These are phyloP conservation scores for Penicillium sp. DNA, from an alignment of 2,329 filamentous ascomycete species.

Conservation along the genomic window DNA sequence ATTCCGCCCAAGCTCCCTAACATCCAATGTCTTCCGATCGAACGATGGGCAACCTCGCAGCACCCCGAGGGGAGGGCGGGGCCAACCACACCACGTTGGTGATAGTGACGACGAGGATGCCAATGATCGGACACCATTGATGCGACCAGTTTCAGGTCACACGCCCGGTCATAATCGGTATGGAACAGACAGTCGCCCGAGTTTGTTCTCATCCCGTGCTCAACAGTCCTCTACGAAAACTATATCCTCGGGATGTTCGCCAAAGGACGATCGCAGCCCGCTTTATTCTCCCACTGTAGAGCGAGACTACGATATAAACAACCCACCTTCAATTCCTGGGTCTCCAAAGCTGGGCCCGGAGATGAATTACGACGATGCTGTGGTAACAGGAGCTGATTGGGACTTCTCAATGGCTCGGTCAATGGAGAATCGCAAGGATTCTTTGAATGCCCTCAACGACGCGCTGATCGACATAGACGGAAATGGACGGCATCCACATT, in stretches of 20 bases:
- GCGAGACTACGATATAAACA: constrained; percentile 62
- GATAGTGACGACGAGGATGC: constrained; percentile 39
- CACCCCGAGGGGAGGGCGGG: constrained; percentile 34
- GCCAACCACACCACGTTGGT: constrained; percentile 21
- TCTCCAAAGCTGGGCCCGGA: constrained; percentile 57
- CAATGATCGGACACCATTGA: constrained; percentile 57
- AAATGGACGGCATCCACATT: constrained; percentile 21
- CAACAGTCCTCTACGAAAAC: constrained; percentile 31
- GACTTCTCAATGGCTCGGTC: constrained; percentile 41
- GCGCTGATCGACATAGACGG: constrained; percentile 49
- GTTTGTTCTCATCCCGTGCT: constrained; percentile 26
- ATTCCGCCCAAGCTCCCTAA: constrained; percentile 38
- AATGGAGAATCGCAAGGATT: constrained; percentile 37
- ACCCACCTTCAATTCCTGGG: constrained; percentile 62
- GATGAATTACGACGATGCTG: constrained; percentile 56
- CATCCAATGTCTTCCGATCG: constrained; percentile 46
- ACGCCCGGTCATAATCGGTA: constrained; percentile 38
- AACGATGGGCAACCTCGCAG: constrained; percentile 36
- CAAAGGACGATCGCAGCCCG: constrained; percentile 27
- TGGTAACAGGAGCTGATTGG: constrained; percentile 46
- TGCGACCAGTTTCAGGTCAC: constrained; percentile 38
- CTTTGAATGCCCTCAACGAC: constrained; percentile 36
- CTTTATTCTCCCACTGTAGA: constrained; percentile 24
- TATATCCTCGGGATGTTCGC: constrained; percentile 33
- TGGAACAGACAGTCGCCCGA: constrained; percentile 33